Evolutionary conservation across 495 filamentous ascomycete species (phyloP).

Genomic region (Chaetomium fimeti): DNA sequence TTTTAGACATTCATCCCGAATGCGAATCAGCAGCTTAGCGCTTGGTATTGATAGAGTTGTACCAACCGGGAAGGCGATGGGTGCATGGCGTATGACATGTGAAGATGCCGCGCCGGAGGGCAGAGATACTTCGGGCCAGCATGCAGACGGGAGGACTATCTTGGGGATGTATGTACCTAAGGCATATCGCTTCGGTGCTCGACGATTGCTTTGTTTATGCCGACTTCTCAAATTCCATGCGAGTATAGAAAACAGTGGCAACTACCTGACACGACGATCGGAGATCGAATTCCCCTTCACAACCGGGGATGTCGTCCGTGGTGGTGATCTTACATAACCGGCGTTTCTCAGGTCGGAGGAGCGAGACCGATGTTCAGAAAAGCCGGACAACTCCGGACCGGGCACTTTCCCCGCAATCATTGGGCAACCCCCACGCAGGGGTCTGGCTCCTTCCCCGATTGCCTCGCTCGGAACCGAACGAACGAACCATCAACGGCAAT

Average conservation of each 20-base stretch:
- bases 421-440: neutral
- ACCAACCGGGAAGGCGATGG: neutral
- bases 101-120: conserved; percentile 6
- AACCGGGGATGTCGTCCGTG: too few species aligned
- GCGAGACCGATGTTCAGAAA: neutral
- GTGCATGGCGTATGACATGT: neutral
- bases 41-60: neutral
- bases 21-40: neutral
- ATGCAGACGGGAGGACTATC: too few species aligned
- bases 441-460: conserved; percentile 4
- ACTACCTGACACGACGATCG: too few species aligned
- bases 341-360: too few species aligned
- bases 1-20: neutral
- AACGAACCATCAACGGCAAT: too few species aligned
- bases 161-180: too few species aligned
- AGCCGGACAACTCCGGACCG: neutral
- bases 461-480: neutral
- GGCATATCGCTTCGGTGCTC: too few species aligned
- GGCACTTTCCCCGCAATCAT: conserved; percentile 2
- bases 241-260: too few species aligned
- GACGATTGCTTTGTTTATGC: too few species aligned
- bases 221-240: too few species aligned
- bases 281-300: too few species aligned
- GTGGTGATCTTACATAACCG: too few species aligned
- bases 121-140: neutral